These are phyloP conservation scores for Tulasnella sp. DNA, from an alignment of 768 basidiomycete species.

Conservation along the genomic window DNA sequence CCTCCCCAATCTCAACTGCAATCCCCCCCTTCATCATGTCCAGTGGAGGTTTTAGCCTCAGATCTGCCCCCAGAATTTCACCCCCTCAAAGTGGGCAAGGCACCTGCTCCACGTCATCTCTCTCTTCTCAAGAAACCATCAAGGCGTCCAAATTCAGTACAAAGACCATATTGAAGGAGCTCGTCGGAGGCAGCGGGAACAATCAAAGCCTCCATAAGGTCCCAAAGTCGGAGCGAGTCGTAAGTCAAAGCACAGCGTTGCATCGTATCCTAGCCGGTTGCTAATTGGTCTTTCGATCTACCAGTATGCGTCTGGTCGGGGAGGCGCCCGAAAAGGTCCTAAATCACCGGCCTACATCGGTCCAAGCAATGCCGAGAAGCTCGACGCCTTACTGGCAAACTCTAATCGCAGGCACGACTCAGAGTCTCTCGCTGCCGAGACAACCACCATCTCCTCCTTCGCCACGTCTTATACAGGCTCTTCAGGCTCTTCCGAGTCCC, in stretches of 20 bases:
- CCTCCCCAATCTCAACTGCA: background rate
- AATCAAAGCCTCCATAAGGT: background rate
- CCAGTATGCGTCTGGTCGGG: slow-evolving; percentile 15
- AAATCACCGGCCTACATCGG: background rate
- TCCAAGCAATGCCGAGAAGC: slow-evolving; percentile 13
- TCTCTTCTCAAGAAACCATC: slow-evolving; percentile 13
- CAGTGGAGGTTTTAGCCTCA: background rate
- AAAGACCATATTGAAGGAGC: background rate
- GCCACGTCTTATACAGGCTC: background rate
- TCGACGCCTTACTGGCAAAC: background rate
- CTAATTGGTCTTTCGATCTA: background rate
- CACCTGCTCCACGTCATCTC: background rate
- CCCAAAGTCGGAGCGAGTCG: slow-evolving; percentile 9
- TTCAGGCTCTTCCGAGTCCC: background rate
- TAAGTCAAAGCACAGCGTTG: background rate
- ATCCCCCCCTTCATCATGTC: background rate
- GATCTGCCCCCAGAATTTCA: background rate
- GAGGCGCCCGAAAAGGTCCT: slow-evolving; percentile 9
- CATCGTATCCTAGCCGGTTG: too few species aligned
- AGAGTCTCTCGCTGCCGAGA: background rate
- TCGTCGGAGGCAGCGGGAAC: slow-evolving; percentile 8
- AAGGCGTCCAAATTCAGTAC: background rate
- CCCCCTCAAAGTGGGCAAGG: background rate
- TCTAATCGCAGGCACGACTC: background rate
- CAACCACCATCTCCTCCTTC: background rate